Base-by-base conservation (phyloP, 2,329 filamentous ascomycete species). In the Cladorrhinum sp. region DNA sequence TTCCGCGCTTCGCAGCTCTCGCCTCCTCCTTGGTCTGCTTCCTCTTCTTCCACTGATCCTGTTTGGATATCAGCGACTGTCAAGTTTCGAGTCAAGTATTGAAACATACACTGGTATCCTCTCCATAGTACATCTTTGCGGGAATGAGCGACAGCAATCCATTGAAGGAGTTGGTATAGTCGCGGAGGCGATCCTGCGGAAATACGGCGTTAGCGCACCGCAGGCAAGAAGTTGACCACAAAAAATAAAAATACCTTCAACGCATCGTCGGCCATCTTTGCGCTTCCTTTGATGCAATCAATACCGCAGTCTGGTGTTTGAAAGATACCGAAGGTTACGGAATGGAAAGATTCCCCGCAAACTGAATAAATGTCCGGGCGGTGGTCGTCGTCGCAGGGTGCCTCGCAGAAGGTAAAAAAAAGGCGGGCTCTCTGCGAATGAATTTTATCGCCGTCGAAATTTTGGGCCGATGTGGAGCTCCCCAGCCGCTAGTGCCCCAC, bases 11-110 rank as follows among this genome's bases (percentile, higher is more conserved):
- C 59, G 92, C 90, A 67, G 89, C 87, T 64, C 86, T 85, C 62
- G 91, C 91, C 75, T 96, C 85, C 74, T 92, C 90, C 74, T 96
- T 96, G 55, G 92, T 93, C 78, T 98, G 93, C 80, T 98, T 98
- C 78, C 95, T 96, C 72, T 89, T 89, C 74, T 88, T 87, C 92
- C 92, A 96, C 87, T 97, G 92, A 70, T 95, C 90, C 92, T 96
- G 71, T 64, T 66, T 4, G 3, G 18, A n/a, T 55, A 57, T 50
- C 27, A 32, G 55, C 45, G 20, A 38, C 29, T 24, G 52, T 29
- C n/a, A 3, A 10, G 29, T 13, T 13, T 3, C 2, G 16, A 45
- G 20, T 41, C 29, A 55, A n/a, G 32, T 3, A 38, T 6, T 24
- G 29, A 55, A 67, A 86, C 89, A 69, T 88, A 93, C 91, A 75